A percentile compares a stretch with the other conserved stretches of the same genome.
Conservation (phyloP, 805 yeast genomes). For the Candida chauliodis region DNA sequence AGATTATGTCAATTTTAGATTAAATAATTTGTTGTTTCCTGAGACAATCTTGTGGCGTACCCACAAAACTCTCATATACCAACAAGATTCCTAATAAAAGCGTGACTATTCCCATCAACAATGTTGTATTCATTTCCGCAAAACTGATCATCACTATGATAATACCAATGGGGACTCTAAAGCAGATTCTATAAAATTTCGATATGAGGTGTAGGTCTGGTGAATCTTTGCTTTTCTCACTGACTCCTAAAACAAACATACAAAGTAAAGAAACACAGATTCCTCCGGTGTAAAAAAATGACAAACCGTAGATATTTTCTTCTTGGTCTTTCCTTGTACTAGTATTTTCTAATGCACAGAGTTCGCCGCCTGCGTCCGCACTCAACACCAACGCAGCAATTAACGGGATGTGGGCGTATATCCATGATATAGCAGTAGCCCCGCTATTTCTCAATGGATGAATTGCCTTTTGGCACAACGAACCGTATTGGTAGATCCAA, state of each 20-base stretch:
- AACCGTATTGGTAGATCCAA: slow-evolving; percentile 56
- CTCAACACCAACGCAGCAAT: slow-evolving; percentile 50
- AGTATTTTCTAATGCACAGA: slow-evolving; percentile 28
- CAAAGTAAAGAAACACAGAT: slow-evolving; percentile 41
- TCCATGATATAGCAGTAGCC: slow-evolving; percentile 43
- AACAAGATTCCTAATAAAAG: slow-evolving; percentile 29
- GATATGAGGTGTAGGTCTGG: slow-evolving; percentile 25
- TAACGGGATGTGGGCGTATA: slow-evolving; percentile 48
- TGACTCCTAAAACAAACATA: slow-evolving; percentile 37
- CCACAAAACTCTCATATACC: slow-evolving; percentile 35
- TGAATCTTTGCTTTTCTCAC: slow-evolving; percentile 45
- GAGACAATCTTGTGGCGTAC: slow-evolving; percentile 18
- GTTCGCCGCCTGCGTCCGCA: slow-evolving; percentile 58
- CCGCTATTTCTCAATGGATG: slow-evolving; percentile 54
- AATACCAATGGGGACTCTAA: slow-evolving; percentile 40
- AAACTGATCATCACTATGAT: slow-evolving; percentile 42
- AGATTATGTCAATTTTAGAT: neutral
- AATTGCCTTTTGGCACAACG: slow-evolving; percentile 44
- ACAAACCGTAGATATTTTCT: slow-evolving; percentile 34
- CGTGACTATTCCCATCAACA: slow-evolving; percentile 42
- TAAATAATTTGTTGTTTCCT: neutral
- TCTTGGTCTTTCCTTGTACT: slow-evolving; percentile 24
- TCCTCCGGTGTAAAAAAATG: slow-evolving; percentile 54
- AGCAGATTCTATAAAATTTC: slow-evolving; percentile 35
- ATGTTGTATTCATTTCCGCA: slow-evolving; percentile 36